Conservation (phyloP, 2,329 filamentous ascomycete species). For the Zymoseptoria crescenta region DNA sequence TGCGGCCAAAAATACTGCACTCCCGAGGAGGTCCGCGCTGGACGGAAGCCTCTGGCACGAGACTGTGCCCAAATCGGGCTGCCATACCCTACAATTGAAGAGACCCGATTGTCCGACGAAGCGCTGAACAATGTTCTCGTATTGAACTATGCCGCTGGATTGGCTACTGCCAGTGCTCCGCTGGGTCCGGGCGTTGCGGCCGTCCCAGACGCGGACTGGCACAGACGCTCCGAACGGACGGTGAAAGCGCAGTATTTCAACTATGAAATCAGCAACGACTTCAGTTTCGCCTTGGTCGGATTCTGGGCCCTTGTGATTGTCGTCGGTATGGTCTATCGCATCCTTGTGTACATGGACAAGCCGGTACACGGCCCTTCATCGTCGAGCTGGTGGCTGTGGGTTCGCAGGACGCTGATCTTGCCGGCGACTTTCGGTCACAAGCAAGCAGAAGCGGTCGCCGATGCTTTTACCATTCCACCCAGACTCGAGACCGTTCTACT, state of each 20-base stretch:
- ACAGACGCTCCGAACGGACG: not conserved
- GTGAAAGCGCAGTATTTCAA: conserved; percentile 7
- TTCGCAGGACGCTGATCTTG: conserved; percentile 34
- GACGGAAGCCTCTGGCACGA: conserved; percentile 1
- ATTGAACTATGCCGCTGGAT: conserved; percentile 8
- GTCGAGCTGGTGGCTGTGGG: conserved; percentile 20
- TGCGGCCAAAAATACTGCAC: conserved; percentile 15
- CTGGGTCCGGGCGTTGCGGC: conserved; percentile 1
- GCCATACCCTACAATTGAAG: conserved; percentile 6
- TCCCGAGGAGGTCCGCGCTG: conserved; percentile 2
- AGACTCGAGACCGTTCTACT: conserved; percentile 42
- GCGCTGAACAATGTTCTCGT: conserved; percentile 4
- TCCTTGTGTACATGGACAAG: conserved; percentile 19
- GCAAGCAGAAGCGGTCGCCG: conserved; percentile 35
- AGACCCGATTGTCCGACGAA: conserved; percentile 2
- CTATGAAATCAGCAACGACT: conserved; percentile 10
- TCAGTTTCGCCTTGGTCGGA: conserved; percentile 23
- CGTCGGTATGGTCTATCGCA: conserved; percentile 29
- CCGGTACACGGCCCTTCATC: conserved; percentile 3
- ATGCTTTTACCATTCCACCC: conserved; percentile 40
- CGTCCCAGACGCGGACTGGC: conserved; percentile 12
- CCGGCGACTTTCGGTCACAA: conserved; percentile 38
- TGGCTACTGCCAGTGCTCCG: conserved; percentile 7
- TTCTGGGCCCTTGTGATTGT: conserved; percentile 36
- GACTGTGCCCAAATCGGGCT: conserved; percentile 4